phyloP scores from a whole-genome alignment of 1,284 basidiomycete species.

The Ganoderma lingzhi region DNA sequence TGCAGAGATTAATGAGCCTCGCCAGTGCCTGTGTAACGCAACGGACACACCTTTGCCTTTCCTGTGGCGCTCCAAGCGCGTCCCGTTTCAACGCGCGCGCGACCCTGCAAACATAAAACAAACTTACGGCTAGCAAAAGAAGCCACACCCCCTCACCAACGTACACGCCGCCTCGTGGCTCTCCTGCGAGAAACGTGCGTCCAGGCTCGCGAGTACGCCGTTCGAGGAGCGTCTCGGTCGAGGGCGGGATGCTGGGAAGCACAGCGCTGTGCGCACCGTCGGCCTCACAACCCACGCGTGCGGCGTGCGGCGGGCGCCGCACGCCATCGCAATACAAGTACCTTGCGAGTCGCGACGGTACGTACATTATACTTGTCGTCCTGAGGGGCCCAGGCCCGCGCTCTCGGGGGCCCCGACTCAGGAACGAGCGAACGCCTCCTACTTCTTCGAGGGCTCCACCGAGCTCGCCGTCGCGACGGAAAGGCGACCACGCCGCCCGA shows the following conservation, averaged over 20 bases:
- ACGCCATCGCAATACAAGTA: neutral
- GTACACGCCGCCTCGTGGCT: neutral
- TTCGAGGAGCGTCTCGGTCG: constrained; percentile 3
- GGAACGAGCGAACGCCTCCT: neutral
- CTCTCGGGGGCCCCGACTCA: neutral
- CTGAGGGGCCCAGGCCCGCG: neutral
- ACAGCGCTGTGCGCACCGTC: neutral
- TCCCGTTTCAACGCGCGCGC: neutral
- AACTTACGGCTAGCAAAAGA: neutral
- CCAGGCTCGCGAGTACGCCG: neutral
- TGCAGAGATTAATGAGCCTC: neutral
- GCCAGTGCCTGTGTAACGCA: neutral
- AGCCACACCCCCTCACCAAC: neutral
- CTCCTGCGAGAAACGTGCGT: neutral
- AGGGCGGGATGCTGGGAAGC: neutral
- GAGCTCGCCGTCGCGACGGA: neutral
- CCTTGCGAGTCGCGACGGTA: neutral
- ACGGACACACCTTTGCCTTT: neutral
- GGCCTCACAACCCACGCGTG: neutral
- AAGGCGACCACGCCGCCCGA: no score
- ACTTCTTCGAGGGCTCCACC: neutral
- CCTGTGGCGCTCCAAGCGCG: neutral
- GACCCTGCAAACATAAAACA: neutral
- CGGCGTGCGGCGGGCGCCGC: neutral
- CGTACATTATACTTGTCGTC: neutral